A percentile compares a stretch with the other conserved stretches of the same genome.
Evolutionary conservation across 1,284 basidiomycete genomes (phyloP).

Genomic region (Moesziomyces antarcticus): DNA sequence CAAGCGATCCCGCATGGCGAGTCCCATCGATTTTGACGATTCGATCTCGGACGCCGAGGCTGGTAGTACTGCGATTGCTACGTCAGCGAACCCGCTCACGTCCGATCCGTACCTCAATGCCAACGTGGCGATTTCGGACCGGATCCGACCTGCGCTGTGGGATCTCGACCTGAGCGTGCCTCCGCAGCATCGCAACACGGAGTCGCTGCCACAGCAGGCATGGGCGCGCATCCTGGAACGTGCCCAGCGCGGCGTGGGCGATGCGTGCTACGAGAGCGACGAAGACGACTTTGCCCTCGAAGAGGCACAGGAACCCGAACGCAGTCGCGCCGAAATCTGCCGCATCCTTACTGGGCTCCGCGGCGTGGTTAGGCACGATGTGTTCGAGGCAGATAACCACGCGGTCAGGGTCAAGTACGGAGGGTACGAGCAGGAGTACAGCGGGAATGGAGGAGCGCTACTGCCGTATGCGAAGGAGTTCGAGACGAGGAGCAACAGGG

Average conservation of each 20-base stretch:
- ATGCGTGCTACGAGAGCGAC: slow-evolving; percentile 61
- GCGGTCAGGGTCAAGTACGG: slow-evolving; percentile 27
- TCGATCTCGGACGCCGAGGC: slow-evolving; percentile 14
- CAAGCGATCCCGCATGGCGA: slow-evolving; percentile 44
- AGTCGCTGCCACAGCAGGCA: slow-evolving; percentile 45
- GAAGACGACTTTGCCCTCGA: slow-evolving; percentile 54
- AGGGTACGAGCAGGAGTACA: slow-evolving; percentile 8
- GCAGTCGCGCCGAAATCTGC: slow-evolving; percentile 45
- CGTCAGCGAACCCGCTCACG: slow-evolving; percentile 26
- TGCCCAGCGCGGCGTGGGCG: slow-evolving; percentile 58
- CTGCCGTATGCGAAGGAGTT: slow-evolving; percentile 1
- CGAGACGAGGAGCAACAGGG: slow-evolving; percentile 3
- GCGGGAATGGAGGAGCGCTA: not conserved
- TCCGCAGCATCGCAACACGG: slow-evolving; percentile 13
- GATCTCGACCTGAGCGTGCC: slow-evolving; percentile 47
- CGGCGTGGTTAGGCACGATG: slow-evolving; percentile 33
- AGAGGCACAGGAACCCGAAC: slow-evolving; percentile 46
- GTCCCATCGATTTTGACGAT: slow-evolving; percentile 39
- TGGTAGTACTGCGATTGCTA: not conserved
- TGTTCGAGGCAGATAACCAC: slow-evolving; percentile 40
- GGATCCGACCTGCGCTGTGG: slow-evolving; percentile 44
- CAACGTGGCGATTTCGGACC: slow-evolving; percentile 20
- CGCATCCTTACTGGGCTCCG: slow-evolving; percentile 47
- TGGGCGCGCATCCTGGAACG: slow-evolving; percentile 61
- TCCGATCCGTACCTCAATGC: slow-evolving; percentile 38